phyloP scores from a whole-genome alignment of 2,329 filamentous ascomycete genomes.

The Lachnellula arida region DNA sequence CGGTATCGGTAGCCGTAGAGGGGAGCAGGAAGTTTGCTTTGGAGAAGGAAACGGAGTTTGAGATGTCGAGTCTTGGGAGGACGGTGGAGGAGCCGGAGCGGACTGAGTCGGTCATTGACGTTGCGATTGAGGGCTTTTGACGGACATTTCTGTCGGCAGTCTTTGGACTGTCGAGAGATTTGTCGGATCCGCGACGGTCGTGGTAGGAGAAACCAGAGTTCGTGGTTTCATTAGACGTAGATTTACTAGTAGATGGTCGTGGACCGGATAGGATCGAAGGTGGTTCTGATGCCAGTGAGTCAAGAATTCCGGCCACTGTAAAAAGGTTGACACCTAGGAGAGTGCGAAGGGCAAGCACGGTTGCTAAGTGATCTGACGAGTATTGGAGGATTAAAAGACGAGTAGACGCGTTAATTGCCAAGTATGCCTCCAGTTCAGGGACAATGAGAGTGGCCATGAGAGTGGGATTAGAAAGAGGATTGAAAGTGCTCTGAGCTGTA shows the following conservation, averaged over 20 bases:
- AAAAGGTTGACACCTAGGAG: conserved; percentile 52
- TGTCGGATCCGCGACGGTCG: not conserved
- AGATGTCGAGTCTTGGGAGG: conserved; percentile 12
- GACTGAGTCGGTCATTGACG: not conserved
- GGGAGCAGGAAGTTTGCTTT: conserved; percentile 55
- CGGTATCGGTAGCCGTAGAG: conserved; percentile 47
- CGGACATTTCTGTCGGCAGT: not conserved
- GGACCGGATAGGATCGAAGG: conserved; percentile 16
- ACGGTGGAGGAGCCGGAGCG: not conserved
- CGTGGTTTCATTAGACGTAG: conserved; percentile 16
- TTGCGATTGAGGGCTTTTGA: not conserved
- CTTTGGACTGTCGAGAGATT: not conserved
- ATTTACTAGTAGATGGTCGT: conserved; percentile 8
- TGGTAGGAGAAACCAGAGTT: not conserved
- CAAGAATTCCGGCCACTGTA: conserved; percentile 54
- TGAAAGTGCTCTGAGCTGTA: conserved; percentile 44
- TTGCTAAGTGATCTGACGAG: conserved; percentile 50
- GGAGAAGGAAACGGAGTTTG: conserved; percentile 35
- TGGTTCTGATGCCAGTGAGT: conserved; percentile 26
- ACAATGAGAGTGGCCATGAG: conserved; percentile 54
- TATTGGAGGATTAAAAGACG: conserved; percentile 57
- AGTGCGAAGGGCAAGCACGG: conserved; percentile 52
- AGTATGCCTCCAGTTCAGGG: conserved; percentile 56
- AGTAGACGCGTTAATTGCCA: conserved; percentile 47
- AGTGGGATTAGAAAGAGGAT: conserved; percentile 49